A percentile compares a stretch with the other conserved stretches of the same genome.
Evolutionary conservation across 306 rosid genomes (phyloP).

Genomic region (Quillaja saponaria): DNA sequence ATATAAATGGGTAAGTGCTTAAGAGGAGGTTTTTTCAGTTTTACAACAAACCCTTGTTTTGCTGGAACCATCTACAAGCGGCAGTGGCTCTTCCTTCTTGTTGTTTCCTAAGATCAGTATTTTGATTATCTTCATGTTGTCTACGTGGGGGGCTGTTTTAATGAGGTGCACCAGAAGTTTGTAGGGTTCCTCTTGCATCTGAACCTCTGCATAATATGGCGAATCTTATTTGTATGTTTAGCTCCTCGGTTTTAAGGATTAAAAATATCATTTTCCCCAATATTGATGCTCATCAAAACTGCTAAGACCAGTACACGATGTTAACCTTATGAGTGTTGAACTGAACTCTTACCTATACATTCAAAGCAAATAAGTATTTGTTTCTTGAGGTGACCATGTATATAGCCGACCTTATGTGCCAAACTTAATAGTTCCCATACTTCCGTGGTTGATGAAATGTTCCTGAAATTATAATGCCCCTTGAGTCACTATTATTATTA

Average conservation of each 20-base stretch:
- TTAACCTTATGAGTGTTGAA: slow-evolving; percentile 9
- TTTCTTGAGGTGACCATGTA: slow-evolving; percentile 57
- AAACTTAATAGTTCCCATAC: slow-evolving; percentile 74
- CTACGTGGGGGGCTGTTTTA: neutral
- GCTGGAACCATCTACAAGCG: slow-evolving; percentile 9
- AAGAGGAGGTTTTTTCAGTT: neutral
- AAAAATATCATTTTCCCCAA: too few relatives aligned
- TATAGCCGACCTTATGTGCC: slow-evolving; percentile 69
- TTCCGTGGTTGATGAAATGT: slow-evolving; percentile 55
- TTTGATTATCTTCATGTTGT: slow-evolving; percentile 26
- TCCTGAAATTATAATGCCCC: slow-evolving; percentile 39
- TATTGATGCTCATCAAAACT: neutral
- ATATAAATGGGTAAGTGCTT: neutral
- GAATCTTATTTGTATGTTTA: slow-evolving; percentile 13
- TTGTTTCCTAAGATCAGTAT: slow-evolving; percentile 1
- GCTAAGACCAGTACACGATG: neutral
- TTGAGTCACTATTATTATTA: slow-evolving; percentile 10
- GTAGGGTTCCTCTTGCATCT: slow-evolving; percentile 15
- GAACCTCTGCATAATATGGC: neutral
- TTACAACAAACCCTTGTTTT: slow-evolving; percentile 19
- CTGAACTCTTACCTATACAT: slow-evolving; percentile 52
- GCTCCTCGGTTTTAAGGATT: too few relatives aligned
- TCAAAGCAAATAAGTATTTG: slow-evolving; percentile 56
- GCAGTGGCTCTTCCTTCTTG: slow-evolving; percentile 20
- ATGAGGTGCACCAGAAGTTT: slow-evolving; percentile 3